Percentiles rank a stretch among this genome's conserved stretches.
phyloP scores from a whole-genome alignment of 208 protist species.

The Trypanosoma conorhini region DNA sequence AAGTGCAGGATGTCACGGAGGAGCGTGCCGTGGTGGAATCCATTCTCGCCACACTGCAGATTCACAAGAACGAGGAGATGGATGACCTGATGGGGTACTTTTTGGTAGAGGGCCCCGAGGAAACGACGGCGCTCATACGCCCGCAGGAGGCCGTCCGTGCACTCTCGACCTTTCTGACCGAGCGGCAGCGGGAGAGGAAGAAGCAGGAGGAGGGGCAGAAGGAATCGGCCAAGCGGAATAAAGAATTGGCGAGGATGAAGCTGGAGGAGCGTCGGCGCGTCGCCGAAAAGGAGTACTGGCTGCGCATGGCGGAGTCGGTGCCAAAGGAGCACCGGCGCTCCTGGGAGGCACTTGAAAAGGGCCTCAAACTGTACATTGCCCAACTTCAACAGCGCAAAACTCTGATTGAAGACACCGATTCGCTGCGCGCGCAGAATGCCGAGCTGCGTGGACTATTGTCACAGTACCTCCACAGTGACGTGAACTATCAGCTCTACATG shows the following conservation, averaged over 20 bases:
- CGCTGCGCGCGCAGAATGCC: slow-evolving; percentile 90
- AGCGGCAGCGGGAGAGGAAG: slow-evolving; percentile 39
- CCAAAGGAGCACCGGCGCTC: slow-evolving; percentile 78
- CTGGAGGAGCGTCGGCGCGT: slow-evolving; percentile 35
- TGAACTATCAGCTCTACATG: slow-evolving; percentile 92
- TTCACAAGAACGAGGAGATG: slow-evolving; percentile 86
- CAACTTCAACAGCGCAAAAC: slow-evolving; percentile 87
- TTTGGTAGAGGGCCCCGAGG: slow-evolving; percentile 60
- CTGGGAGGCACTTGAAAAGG: slow-evolving; percentile 89
- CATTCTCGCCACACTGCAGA: slow-evolving; percentile 92
- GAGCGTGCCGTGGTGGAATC: slow-evolving; percentile 89
- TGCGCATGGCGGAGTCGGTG: slow-evolving; percentile 74
- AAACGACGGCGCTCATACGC: slow-evolving; percentile 66
- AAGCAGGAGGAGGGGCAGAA: slow-evolving; percentile 19
- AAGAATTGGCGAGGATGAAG: slow-evolving; percentile 41
- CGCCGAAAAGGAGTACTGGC: slow-evolving; percentile 88
- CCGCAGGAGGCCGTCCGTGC: slow-evolving; percentile 86
- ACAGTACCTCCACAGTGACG: slow-evolving; percentile 90
- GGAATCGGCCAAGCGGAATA: slow-evolving; percentile 22
- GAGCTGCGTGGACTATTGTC: slow-evolving; percentile 91
- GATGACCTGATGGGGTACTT: slow-evolving; percentile 92
- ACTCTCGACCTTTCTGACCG: slow-evolving; percentile 78
- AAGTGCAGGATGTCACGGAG: slow-evolving; percentile 70
- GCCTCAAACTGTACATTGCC: slow-evolving; percentile 87
- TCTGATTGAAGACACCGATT: slow-evolving; percentile 86